A percentile compares a stretch with the other conserved stretches of the same genome.
phyloP scores from a whole-genome alignment of 306 rosid genomes.

The Parietaria judaica region DNA sequence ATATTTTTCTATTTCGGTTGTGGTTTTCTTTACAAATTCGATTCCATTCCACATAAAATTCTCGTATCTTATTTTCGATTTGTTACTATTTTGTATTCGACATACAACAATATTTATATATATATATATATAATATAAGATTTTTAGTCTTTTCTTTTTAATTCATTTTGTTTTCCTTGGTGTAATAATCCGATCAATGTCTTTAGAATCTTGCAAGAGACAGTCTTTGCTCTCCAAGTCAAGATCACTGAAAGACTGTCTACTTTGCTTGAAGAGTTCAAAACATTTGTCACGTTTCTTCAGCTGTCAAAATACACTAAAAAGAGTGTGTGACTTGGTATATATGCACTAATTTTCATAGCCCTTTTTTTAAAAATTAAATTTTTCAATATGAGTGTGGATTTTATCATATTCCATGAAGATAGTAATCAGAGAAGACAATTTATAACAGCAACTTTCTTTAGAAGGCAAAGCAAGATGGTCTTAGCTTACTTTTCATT shows the following conservation, averaged over 20 bases:
- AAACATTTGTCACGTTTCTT: constrained; percentile 1
- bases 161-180: neutral
- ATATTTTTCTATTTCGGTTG: too few relatives aligned
- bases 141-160: neutral
- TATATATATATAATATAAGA: neutral
- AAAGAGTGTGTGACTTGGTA: constrained; percentile 11
- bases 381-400: too few relatives aligned
- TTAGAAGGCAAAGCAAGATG: neutral
- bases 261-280: constrained; percentile 22
- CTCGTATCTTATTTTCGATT: too few relatives aligned
- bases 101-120: too few relatives aligned
- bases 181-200: neutral
- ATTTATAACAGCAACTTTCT: constrained; percentile 10
- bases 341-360: neutral
- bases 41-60: too few relatives aligned
- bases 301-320: neutral
- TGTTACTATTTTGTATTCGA: too few relatives aligned
- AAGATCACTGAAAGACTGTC: constrained; percentile 23
- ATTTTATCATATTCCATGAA: neutral
- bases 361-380: neutral
- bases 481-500: constrained; percentile 10
- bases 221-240: constrained; percentile 21
- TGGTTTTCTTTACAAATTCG: too few relatives aligned
- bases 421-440: neutral
- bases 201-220: constrained; percentile 15